Base-by-base conservation (phyloP, 177 flowering plant genomes). In the Vitis hybrid region DNA sequence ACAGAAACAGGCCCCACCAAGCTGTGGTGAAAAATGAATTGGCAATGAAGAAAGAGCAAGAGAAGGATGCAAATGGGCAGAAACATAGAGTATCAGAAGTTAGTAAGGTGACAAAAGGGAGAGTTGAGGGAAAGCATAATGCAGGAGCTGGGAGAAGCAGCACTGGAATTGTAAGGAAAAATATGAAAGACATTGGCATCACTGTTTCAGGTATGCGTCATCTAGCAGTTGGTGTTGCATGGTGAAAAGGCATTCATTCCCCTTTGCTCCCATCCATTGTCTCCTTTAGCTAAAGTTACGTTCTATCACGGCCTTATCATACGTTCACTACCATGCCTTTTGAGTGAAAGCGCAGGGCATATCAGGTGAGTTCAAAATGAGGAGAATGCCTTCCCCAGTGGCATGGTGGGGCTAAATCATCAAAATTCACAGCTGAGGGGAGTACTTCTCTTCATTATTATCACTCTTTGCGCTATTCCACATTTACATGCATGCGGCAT, bases 191-290 rank as follows among this genome's bases (percentile, higher is more conserved):
- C 50, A 52, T 62, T 10, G 77, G 70, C 11, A 68, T 76, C 19
- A 68, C 65, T 20, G 62, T 73, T 68, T 69, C 86, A 28, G 73
- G 80, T 59, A 74, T 80, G 71, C 77, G 82, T 50, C 72, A 17
- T 75, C 33, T 73, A 12, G 70, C 85, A 2, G 82, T 83, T 9
- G 79, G 76, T 31, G 81, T 86, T 58, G 78, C 87, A 19, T 81
- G 83, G 62, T 84, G 73, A 80, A 61, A 24, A 64, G 15, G 17
- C 47, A 38, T 38, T 38, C 47, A 38, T 38, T 38, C 47, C 9
- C 47, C 47, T 38, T 38, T 38, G 47, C 47, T 38, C 47, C 47
- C 47, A 38, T 38, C 9, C 47, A 38, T 7, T 38, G 47, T 7
- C 47, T 38, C 47, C 47, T 38, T 38, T 38, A 38, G 47, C 47